phyloP scores from a whole-genome alignment of 2,329 filamentous ascomycete genomes.

The Aspergillus glaucus region DNA sequence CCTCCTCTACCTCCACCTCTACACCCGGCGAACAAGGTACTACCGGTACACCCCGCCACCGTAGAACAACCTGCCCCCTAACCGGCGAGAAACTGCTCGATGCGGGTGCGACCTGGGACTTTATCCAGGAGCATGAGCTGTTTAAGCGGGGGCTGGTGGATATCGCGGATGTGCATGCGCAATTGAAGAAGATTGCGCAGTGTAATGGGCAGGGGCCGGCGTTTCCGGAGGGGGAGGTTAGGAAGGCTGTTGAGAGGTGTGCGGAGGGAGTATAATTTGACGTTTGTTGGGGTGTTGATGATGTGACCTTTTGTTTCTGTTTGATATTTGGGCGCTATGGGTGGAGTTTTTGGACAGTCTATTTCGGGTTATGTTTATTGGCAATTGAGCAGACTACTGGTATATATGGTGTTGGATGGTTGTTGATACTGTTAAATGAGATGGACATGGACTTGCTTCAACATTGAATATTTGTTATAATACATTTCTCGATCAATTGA shows the following conservation, averaged over 20 bases:
- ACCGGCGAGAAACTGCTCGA: constrained; percentile 64
- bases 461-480: no score
- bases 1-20: not conserved
- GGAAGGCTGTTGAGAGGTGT: constrained; percentile 70
- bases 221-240: constrained; percentile 70
- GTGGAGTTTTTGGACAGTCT: not conserved
- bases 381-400: no score
- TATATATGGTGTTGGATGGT: no score
- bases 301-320: constrained; percentile 51
- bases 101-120: constrained; percentile 78
- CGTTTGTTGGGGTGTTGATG: constrained; percentile 60
- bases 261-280: constrained; percentile 47
- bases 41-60: constrained; percentile 52
- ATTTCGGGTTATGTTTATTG: no score
- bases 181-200: constrained; percentile 65
- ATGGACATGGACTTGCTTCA: no score
- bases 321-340: not conserved
- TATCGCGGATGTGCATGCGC: constrained; percentile 71
- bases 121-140: constrained; percentile 73
- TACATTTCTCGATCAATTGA: no score
- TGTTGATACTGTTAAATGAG: no score
- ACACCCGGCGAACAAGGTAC: constrained; percentile 25
- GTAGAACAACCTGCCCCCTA: constrained; percentile 59
- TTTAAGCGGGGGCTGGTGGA: constrained; percentile 74
- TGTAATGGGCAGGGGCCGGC: constrained; percentile 87